Evolutionary conservation across 192 early-diverging fungal genomes (phyloP).

Genomic region (Backusella macrospora): DNA sequence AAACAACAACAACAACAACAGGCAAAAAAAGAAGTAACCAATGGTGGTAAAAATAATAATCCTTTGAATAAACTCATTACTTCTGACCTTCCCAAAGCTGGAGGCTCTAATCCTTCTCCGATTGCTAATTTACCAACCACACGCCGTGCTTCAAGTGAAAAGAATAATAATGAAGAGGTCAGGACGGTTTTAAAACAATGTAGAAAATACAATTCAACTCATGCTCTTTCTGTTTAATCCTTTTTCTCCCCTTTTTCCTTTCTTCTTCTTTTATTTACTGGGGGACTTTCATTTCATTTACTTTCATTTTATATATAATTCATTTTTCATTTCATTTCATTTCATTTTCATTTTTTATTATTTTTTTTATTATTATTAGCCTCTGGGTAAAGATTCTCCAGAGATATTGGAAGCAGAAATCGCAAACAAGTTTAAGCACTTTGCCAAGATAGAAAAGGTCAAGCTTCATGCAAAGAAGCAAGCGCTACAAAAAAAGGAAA

Average conservation of each 20-base stretch:
- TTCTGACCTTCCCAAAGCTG: constrained; percentile 32
- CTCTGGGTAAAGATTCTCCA: constrained; percentile 9
- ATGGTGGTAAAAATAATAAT: neutral
- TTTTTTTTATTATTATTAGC: neutral
- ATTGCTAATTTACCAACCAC: constrained; percentile 17
- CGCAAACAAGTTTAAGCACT: constrained; percentile 56
- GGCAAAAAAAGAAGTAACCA: constrained; percentile 10
- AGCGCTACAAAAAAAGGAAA: constrained; percentile 72
- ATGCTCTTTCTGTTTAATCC: neutral
- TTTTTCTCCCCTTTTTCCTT: neutral
- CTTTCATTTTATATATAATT: neutral
- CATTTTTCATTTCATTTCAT: neutral
- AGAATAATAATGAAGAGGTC: constrained; percentile 9
- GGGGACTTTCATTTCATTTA: too few relatives aligned
- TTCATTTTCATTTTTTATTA: too few relatives aligned
- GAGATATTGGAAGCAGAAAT: constrained; percentile 55
- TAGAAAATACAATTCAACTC: neutral
- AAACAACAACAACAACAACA: constrained; percentile 47
- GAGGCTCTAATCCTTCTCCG: constrained; percentile 14
- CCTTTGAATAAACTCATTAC: constrained; percentile 36
- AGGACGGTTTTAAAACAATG: neutral
- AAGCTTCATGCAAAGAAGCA: constrained; percentile 76
- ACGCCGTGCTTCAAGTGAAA: constrained; percentile 23
- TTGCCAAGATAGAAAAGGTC: constrained; percentile 78
- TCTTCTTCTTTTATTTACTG: too few relatives aligned